Evolutionary conservation across 306 rosid genomes (phyloP), one percentile per base, ranked within the genome.

Genomic region (Pterocarpus santalinus): DNA sequence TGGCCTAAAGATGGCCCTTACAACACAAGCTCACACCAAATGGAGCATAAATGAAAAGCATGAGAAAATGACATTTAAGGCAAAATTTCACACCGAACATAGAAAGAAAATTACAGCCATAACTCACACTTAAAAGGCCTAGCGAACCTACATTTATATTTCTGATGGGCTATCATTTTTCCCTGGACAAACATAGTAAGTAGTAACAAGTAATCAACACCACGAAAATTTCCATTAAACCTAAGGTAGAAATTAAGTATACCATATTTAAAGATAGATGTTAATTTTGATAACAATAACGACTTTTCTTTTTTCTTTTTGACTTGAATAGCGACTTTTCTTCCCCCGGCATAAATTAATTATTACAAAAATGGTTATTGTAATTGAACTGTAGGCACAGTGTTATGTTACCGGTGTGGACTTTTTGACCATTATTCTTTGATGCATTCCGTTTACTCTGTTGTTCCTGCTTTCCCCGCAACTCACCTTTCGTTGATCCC

Each of bases 381-480:
- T 58, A 9, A 52, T 22, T 38, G 1, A 22, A 22, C 28, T 51
- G 77, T 36, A 17, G 17, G 60, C 65, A 52, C n/a, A 34, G 30
- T 38, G 32, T 57, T n/a, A 63, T 35, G 28, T 64, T 7, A 65
- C 34, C 1, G 8, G 34, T 43, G 46, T 51, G 58, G 74, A 79
- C 66, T 83, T 55, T 11, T 55, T 87, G 90, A 87, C 85, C 41
- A 36, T 44, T 77, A 65, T 1, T 72, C 71, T 64, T 53, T 70
- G 22, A 55, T 28, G 87, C 72, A 77, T 62, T 49, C 72, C 81
- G 86, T 87, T 84, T 84, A 87, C 87, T 73, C 60, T 4, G 83
- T 22, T 65, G 28, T 71, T 72, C 22, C 69, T 73, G 44, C 82
- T 77, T 84, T 67, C 70, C 51, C 80, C 80, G 82, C 80, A 74